These are phyloP conservation scores for Vitis hybrid DNA, from an alignment of 177 flowering plant species.

Conservation along the genomic window DNA sequence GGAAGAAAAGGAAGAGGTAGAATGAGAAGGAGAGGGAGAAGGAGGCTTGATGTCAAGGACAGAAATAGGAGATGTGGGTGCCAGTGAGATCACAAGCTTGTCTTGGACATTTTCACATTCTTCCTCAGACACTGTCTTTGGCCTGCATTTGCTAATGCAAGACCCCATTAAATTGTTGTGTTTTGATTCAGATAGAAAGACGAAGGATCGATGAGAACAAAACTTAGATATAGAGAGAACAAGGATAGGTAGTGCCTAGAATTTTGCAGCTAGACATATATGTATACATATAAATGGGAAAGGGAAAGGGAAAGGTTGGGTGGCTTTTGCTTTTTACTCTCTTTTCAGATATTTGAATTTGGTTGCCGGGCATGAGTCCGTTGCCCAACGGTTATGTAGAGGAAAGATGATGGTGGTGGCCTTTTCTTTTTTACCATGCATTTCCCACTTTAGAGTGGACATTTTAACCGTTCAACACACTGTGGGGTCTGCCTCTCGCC, in stretches of 20 bases:
- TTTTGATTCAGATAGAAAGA: neutral
- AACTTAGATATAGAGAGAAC: neutral
- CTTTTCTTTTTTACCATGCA: no score
- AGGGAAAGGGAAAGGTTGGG: slow-evolving; percentile 12
- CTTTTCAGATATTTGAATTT: slow-evolving; percentile 37
- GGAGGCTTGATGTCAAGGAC: slow-evolving; percentile 12
- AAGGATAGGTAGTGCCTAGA: neutral
- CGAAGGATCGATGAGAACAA: neutral
- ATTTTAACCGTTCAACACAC: no score
- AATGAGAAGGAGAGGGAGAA: slow-evolving; percentile 19
- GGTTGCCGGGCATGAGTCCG: slow-evolving; percentile 35
- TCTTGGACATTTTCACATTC: slow-evolving; percentile 40
- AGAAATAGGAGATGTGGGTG: slow-evolving; percentile 20
- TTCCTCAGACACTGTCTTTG: slow-evolving; percentile 24
- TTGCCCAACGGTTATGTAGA: slow-evolving; percentile 36
- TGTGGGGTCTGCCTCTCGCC: no score
- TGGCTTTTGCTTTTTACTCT: slow-evolving; percentile 20
- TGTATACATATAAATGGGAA: neutral
- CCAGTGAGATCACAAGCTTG: slow-evolving; percentile 54
- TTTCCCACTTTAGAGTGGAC: no score
- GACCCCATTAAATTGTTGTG: slow-evolving; percentile 48
- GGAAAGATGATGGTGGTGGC: neutral
- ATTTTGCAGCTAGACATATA: no score
- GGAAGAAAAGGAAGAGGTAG: slow-evolving; percentile 35
- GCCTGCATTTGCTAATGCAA: slow-evolving; percentile 67